Evolutionary conservation across 805 yeast species (phyloP).

Genomic region (Debaryomyces tyrocola): DNA sequence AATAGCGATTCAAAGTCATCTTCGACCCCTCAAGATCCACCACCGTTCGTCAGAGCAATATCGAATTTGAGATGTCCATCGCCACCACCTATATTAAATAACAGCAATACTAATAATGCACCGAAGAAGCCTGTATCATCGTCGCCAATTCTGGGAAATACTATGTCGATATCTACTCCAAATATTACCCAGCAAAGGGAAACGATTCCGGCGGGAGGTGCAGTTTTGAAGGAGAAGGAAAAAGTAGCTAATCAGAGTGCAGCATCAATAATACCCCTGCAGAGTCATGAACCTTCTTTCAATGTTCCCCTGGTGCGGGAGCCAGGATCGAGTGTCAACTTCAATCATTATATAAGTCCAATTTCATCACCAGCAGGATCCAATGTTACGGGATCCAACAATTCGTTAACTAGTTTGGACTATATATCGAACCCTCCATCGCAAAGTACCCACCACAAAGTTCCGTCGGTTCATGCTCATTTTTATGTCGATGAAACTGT

Average conservation of each 20-base stretch:
- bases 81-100: conserved; percentile 64
- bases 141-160: not conserved
- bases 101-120: conserved; percentile 5
- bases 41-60: conserved; percentile 56
- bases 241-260: conserved; percentile 4
- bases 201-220: conserved; percentile 47
- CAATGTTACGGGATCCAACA: conserved; percentile 1
- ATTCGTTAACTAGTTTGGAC: conserved; percentile 25
- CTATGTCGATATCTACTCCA: not conserved
- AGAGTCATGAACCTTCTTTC: not conserved
- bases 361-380: conserved; percentile 1
- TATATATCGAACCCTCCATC: conserved; percentile 29
- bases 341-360: not conserved
- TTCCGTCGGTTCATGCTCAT: conserved; percentile 76
- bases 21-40: conserved; percentile 14
- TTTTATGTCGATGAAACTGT: conserved; percentile 68
- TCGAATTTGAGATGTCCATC: conserved; percentile 66
- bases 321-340: not conserved
- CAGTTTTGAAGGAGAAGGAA: conserved; percentile 30
- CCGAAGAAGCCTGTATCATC: conserved; percentile 1
- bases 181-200: conserved; percentile 9
- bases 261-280: not conserved
- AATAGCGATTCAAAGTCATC: not conserved
- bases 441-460: conserved; percentile 45
- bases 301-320: not conserved